Percentiles rank a stretch among this genome's conserved stretches.
phyloP scores from a whole-genome alignment of 2,329 filamentous ascomycete species.

The Monosporascus sp. region DNA sequence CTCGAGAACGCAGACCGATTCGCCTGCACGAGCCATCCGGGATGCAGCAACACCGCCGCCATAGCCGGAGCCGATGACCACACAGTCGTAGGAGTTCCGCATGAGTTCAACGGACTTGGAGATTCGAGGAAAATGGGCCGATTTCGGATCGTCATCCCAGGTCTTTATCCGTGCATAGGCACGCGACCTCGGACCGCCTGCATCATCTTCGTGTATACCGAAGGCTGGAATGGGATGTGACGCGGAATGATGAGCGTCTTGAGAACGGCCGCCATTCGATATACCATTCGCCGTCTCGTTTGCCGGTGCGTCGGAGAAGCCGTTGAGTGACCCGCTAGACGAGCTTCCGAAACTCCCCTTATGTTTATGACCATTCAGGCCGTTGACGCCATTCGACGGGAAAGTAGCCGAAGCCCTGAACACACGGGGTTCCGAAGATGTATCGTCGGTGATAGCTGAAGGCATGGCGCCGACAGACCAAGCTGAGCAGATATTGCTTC shows the following conservation, averaged over 20 bases:
- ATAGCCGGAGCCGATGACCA: slow-evolving; percentile 66
- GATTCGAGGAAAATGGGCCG: slow-evolving; percentile 43
- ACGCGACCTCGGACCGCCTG: slow-evolving; percentile 27
- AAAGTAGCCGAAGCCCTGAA: neutral
- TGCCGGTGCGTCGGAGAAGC: neutral
- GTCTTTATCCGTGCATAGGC: slow-evolving; percentile 24
- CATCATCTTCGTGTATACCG: slow-evolving; percentile 27
- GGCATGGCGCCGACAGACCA: neutral
- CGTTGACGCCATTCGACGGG: neutral
- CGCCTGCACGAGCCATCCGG: slow-evolving; percentile 55
- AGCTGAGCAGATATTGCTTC: neutral
- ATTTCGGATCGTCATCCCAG: slow-evolving; percentile 25
- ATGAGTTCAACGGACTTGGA: slow-evolving; percentile 54
- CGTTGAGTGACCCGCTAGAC: neutral
- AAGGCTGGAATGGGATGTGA: slow-evolving; percentile 23
- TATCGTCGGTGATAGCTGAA: neutral
- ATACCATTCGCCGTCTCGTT: neutral
- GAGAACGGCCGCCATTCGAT: neutral
- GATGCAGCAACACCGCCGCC: slow-evolving; percentile 62
- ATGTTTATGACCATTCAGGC: neutral
- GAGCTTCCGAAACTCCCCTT: neutral
- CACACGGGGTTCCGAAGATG: neutral
- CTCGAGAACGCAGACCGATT: slow-evolving; percentile 61
- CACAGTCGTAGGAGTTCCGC: slow-evolving; percentile 54
- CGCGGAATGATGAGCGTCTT: slow-evolving; percentile 4